phyloP scores from a whole-genome alignment of 2,329 filamentous ascomycete genomes.

The Zymoseptoria brevis region DNA sequence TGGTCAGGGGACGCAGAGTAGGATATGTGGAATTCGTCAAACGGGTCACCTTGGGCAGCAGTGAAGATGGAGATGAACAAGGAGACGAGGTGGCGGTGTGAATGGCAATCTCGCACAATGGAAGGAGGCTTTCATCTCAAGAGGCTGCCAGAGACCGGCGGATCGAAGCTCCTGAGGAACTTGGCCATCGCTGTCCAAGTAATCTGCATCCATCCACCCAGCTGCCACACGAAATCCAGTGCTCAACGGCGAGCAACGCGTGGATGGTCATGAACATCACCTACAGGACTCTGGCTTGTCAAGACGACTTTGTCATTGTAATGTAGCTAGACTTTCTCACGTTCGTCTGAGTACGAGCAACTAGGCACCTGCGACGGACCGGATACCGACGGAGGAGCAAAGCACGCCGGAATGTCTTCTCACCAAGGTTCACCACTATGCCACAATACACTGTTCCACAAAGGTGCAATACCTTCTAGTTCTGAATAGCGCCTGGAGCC shows the following conservation, averaged over 20 bases:
- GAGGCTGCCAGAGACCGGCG: background rate
- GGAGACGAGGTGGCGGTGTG: background rate
- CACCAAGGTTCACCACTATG: background rate
- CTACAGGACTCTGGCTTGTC: no score
- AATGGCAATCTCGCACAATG: background rate
- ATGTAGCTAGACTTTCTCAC: background rate
- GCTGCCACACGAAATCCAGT: background rate
- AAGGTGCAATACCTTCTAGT: background rate
- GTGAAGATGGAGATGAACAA: slow-evolving; percentile 1
- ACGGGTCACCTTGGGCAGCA: slow-evolving; percentile 18
- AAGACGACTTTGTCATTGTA: background rate
- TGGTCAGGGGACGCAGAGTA: slow-evolving; percentile 62
- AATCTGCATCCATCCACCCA: background rate
- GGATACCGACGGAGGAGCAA: background rate
- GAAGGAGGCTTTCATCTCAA: background rate
- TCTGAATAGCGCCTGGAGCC: slow-evolving; percentile 23
- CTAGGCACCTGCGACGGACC: background rate
- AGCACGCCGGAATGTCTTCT: background rate
- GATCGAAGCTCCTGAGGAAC: background rate
- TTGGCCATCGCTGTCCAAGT: background rate
- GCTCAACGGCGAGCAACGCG: background rate
- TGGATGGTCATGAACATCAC: background rate
- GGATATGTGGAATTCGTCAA: slow-evolving; percentile 61
- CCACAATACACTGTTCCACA: background rate
- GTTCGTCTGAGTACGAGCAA: background rate